Percentiles rank a stretch among this genome's conserved stretches.
These are phyloP conservation scores for Podila horticola DNA, from an alignment of 192 early-diverging fungal genomes.

Conservation along the genomic window DNA sequence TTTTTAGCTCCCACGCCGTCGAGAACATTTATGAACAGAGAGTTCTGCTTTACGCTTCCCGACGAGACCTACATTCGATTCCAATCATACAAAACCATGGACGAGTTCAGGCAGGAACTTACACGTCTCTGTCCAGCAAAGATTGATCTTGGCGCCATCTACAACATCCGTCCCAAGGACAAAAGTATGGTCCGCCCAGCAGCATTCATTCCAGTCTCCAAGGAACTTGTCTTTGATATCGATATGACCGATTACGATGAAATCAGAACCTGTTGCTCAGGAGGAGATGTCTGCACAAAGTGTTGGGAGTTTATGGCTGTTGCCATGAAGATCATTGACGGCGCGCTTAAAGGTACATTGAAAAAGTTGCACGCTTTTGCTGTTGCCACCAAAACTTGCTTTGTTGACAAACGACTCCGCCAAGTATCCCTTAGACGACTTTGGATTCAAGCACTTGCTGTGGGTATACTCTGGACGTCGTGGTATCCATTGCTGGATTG, in stretches of 20 bases:
- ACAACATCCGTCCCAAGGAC: conserved; percentile 84
- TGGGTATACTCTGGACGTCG: conserved; percentile 98
- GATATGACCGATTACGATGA: conserved; percentile 99
- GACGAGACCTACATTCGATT: conserved; percentile 89
- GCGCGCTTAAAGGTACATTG: conserved; percentile 68
- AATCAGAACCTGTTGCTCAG: conserved; percentile 93
- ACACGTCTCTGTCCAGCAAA: conserved; percentile 83
- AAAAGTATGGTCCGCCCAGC: conserved; percentile 77
- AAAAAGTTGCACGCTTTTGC: background rate
- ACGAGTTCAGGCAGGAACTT: conserved; percentile 82
- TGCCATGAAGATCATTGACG: conserved; percentile 88
- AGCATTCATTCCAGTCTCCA: conserved; percentile 80
- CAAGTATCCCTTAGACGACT: conserved; percentile 73
- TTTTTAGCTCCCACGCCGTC: conserved; percentile 58
- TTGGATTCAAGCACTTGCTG: conserved; percentile 92
- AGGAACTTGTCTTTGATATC: conserved; percentile 98
- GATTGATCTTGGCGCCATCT: conserved; percentile 98
- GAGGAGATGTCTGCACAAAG: conserved; percentile 85
- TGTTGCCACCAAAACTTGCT: conserved; percentile 9
- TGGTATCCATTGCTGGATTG: conserved; percentile 99
- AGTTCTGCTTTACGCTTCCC: conserved; percentile 90
- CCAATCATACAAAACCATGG: conserved; percentile 79
- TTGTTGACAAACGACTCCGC: background rate
- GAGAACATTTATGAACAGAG: conserved; percentile 84
- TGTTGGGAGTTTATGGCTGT: conserved; percentile 97